These are phyloP conservation scores for Populus nigra DNA, from an alignment of 345 rosid genomes.

Conservation along the genomic window DNA sequence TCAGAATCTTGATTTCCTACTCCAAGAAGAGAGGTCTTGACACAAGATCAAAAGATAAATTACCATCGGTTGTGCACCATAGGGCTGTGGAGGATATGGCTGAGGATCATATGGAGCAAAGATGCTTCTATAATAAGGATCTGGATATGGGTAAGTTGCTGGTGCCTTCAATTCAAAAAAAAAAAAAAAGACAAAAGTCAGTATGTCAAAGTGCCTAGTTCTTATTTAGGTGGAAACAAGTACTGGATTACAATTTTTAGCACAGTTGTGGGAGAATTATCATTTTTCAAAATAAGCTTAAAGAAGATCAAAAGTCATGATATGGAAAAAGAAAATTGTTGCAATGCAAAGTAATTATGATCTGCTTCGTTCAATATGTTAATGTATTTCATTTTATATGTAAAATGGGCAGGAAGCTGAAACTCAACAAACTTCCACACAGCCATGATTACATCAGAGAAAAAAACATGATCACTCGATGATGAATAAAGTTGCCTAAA, in stretches of 20 bases:
- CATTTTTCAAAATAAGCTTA: not conserved
- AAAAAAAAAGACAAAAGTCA: conserved; percentile 24
- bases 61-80: conserved; percentile 77
- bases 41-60: conserved; percentile 7
- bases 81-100: conserved; percentile 69
- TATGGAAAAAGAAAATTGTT: not conserved
- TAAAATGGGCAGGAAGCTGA: not conserved
- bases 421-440: not conserved
- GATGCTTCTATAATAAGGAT: conserved; percentile 91
- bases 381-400: not conserved
- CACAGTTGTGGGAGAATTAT: not conserved
- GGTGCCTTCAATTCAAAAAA: conserved; percentile 59
- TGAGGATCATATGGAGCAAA: conserved; percentile 81
- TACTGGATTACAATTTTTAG: not conserved
- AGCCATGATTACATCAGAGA: not conserved
- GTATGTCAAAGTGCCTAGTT: conserved; percentile 14
- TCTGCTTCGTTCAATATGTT: not conserved
- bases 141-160: conserved; percentile 78
- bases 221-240: not conserved
- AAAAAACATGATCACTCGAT: not conserved
- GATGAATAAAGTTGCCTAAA: not conserved
- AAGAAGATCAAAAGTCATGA: not conserved
- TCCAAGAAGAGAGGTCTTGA: not conserved
- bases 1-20: too few relatives aligned
- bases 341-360: not conserved